Evolutionary conservation across 352 stramenopile genomes (phyloP), one percentile per base, ranked within the genome.

Genomic region (Albugo laibachii): DNA sequence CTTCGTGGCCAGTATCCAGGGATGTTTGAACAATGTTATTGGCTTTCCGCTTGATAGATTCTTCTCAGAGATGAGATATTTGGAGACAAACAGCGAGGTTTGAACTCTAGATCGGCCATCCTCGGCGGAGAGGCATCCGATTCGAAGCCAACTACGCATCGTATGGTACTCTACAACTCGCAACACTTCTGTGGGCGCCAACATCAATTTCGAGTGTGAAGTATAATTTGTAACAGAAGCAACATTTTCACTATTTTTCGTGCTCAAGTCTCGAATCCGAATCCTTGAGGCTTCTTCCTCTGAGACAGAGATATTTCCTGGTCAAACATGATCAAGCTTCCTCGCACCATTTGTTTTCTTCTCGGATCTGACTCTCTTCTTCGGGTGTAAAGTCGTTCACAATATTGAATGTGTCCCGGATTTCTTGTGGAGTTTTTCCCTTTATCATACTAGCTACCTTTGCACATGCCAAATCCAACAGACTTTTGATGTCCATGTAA

Each of bases 311-410:
- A 31, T 31, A 31, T 31, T 31, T 31, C 3, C 24, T 31, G 8
- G 8, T 31, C 24, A 31, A 31, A 31, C 3, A 31, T 31, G 8
- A 31, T 77, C 96, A 97, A 43, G 92, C 85, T 59, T 99, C 95
- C 74, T 99, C 95, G 58, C 93, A 98, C 96, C 95, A 99, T 70
- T 99, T 99, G 83, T 99, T 99, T 66, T 99, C 95, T 66, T 99
- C 94, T 27, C 95, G 84, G 38, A 99, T 97, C 69, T 98, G 91
- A 20, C 87, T 94, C 70, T 99, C 96, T 58, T 99, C 95, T 61
- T 99, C 95, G 0, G 95, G 95, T 45, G 93, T 98, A 59, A 99
- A 99, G 71, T 99, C 95, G 71, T 99, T 99, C 35, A 94, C 85
- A 63, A 99, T 99, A 76, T 99, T 99, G 72, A 99, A 99, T 24